Base-by-base conservation (phyloP, 2,329 filamentous ascomycete genomes). In the Triangularia verruculosa region DNA sequence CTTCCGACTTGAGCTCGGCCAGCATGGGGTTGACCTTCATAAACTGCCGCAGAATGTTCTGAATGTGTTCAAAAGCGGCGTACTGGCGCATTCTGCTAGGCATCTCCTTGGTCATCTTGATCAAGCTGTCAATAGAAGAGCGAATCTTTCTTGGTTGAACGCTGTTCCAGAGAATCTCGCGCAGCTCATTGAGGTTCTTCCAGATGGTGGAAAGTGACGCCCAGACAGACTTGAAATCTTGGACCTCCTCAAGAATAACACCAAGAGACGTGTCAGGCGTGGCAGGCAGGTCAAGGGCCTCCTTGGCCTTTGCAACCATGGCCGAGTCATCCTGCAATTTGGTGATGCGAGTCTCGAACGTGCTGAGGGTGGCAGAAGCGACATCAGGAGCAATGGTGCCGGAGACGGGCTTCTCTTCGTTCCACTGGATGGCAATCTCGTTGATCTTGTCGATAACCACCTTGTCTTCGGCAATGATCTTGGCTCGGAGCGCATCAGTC, bases 21-120 rank as follows among this genome's bases (percentile, higher is more conserved):
- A 99, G 83, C 32, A 97, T 83, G 11, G 89, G 83, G 73, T 98
- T 99, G 70, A 96, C 92, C 76, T 97, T 98, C 67, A 97, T 83
- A 57, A 96, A 85, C 66, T 93, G 89, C 53, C 93, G 90, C 47
- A 99, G 85, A 28, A 96, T 91, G 67, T 87, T 92, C 75, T 99
- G 96, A 43, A 99, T 93, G 73, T 99, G 94, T 77, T 99, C 96
- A 74, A 99, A 99, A n/a, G 96, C 96, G 70, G 96, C 94, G 76
- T 99, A 99, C 74, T 99, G 96, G 65, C 96, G 89, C 94, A 99
- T 98, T 64, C 95, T 89, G 77, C 93, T 97, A 0, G 96, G 95
- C 95, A 99, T 98, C 67, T 98, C 94, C 79, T 97, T 98, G 34
- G 93, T 98, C 85, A 96, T 96, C 81, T 97, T 97, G 75, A 98